These are phyloP conservation scores for Beta lomatogona DNA, from an alignment of 179 eudicot genomes.

Conservation along the genomic window DNA sequence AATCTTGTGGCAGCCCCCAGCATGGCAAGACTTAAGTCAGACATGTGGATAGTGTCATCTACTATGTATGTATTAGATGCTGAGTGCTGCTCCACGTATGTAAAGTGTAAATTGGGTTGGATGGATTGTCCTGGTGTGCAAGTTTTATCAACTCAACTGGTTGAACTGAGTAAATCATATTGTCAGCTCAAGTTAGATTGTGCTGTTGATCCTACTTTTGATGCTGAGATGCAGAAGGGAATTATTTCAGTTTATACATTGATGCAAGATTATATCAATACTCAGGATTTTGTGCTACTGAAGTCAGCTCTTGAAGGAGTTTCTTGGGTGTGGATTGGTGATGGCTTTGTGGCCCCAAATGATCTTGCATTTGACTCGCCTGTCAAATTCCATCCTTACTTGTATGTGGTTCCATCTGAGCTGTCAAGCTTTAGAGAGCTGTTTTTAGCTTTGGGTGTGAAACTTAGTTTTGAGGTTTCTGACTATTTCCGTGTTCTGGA, in stretches of 20 bases:
- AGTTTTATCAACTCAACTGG: slow-evolving; percentile 68
- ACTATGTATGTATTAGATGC: slow-evolving; percentile 78
- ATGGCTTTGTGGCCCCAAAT: slow-evolving; percentile 80
- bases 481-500: slow-evolving; percentile 75
- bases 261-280: slow-evolving; percentile 64
- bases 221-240: slow-evolving; percentile 67
- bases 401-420: slow-evolving; percentile 97
- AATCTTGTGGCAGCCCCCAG: slow-evolving; percentile 67
- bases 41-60: slow-evolving; percentile 93
- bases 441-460: slow-evolving; percentile 83
- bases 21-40: slow-evolving; percentile 79
- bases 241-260: slow-evolving; percentile 59
- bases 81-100: slow-evolving; percentile 59
- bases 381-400: slow-evolving; percentile 89
- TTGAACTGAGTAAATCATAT: slow-evolving; percentile 66
- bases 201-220: slow-evolving; percentile 44
- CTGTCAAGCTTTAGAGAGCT: slow-evolving; percentile 73
- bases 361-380: slow-evolving; percentile 99
- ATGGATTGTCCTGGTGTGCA: slow-evolving; percentile 57
- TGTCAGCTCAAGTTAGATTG: slow-evolving; percentile 53
- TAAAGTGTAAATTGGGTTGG: slow-evolving; percentile 88
- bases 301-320: slow-evolving; percentile 72
- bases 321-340: slow-evolving; percentile 98
- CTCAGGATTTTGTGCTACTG: slow-evolving; percentile 50
- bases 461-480: slow-evolving; percentile 74